phyloP scores from a whole-genome alignment of 768 basidiomycete genomes.

The Amanita molliuscula region DNA sequence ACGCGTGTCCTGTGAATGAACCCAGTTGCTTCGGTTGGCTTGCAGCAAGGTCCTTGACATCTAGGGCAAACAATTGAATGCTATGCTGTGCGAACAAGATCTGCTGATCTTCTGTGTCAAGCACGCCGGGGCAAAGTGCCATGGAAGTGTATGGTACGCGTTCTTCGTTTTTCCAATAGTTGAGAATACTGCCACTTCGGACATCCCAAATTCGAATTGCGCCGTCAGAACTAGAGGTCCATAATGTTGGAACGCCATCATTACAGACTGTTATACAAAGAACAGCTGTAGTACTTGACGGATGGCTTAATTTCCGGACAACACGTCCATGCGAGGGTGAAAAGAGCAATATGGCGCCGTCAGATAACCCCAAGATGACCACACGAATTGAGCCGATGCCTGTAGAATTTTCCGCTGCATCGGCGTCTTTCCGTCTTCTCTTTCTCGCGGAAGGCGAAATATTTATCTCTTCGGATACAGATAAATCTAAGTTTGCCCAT shows the following conservation, averaged over 20 bases:
- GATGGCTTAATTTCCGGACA: conserved; percentile 42
- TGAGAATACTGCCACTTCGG: conserved; percentile 34
- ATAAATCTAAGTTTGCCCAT: conserved; percentile 36
- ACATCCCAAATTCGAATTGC: conserved; percentile 49
- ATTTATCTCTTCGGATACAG: conserved; percentile 12
- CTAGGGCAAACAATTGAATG: conserved; percentile 40
- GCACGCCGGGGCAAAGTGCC: conserved; percentile 27
- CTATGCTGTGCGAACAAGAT: conserved; percentile 51
- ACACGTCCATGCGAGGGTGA: conserved; percentile 51
- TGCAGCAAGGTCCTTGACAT: conserved; percentile 8
- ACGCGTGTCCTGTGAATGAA: conserved; percentile 58
- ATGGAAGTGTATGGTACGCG: conserved; percentile 48
- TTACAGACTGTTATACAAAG: conserved; percentile 32
- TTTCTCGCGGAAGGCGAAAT: conserved; percentile 37
- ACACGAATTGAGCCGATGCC: conserved; percentile 24
- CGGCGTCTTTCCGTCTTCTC: conserved; percentile 39
- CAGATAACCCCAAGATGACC: conserved; percentile 48
- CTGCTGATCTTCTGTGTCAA: conserved; percentile 26
- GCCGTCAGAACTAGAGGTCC: conserved; percentile 52
- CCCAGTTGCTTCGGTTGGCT: conserved; percentile 29
- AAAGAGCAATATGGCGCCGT: conserved; percentile 50
- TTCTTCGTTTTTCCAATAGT: conserved; percentile 47
- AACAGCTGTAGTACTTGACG: conserved; percentile 43
- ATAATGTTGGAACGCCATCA: conserved; percentile 25
- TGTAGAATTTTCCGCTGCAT: conserved; percentile 15